Base-by-base conservation (phyloP, 225 moss, liverwort and hornwort species). In the Physcomitrellopsis africana region DNA sequence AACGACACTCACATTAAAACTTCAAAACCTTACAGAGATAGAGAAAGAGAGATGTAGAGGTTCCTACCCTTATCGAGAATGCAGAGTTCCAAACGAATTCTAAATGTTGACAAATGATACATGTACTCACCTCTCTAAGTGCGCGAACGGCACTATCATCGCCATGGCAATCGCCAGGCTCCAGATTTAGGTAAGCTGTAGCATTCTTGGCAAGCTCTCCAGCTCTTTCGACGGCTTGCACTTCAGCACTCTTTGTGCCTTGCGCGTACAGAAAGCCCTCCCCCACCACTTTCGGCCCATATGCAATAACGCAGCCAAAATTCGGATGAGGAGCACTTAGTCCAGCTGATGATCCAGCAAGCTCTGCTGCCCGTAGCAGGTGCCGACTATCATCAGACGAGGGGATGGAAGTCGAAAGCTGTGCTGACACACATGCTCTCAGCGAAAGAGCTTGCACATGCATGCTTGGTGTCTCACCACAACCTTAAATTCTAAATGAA, bases 151-250 rank as follows among this genome's bases (percentile, higher is more conserved):
- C 97, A 70, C 89, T 86, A 18, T 93, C 94, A 61, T 97, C 92
- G 11, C 94, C 97, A 82, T 97, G 87, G 51, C 93, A 97, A 72
- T 94, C 97, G 15, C 91, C 92, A 47, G 97, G 97, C 80, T 97
- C 94, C 78, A 97, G 79, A 82, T 97, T 97, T 79, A 97, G 75
- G 67, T 91, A 97, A 2, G 94, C 94, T 48, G 88, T 82, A 8
- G 93, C 92, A 14, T 90, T 86, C 27, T 76, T 79, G 6, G 94
- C 87, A 59, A 67, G 61, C 52, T 95, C 90, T 32, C 97, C 81
- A 51, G 97, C 92, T 67, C 82, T 78, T 81, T 90, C 89, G 24
- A 91, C 93, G 2, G 95, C 95, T 72, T 90, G 93, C 20, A 93
- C 86, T 82, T 99, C 95, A 20, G 97, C 95, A 53, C 95, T 92